Evolutionary conservation across 2,329 filamentous ascomycete genomes (phyloP), one percentile per base, ranked within the genome.

Genomic region (Amauroascus verrucosus): DNA sequence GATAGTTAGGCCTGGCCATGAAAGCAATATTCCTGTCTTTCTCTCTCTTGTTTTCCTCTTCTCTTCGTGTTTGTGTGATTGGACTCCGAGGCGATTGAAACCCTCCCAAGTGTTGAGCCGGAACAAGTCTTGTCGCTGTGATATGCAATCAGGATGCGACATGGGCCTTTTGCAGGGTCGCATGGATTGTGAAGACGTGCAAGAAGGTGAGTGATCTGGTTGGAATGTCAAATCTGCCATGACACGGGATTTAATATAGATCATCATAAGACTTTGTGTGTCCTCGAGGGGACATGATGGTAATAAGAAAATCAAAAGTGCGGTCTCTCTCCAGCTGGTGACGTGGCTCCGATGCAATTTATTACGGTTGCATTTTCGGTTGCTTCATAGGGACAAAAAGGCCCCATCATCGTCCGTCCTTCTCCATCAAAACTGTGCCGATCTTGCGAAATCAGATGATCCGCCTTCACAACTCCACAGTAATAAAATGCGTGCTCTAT

Each of bases 231-330:
- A 16, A 16, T 16, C n/a, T 20, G 43, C 26, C 43, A 33, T 26
- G 43, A 46, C 24, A 46, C 43, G 43, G 43, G 43, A 33, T 33
- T 9, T 41, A 32, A 28, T 46, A 46, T 33, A 26, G 43, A 46
- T 46, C 43, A 46, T 46, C 43, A 32, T 13, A 7, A 40, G n/a
- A 41, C 5, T 4, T 7, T 41, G 18, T 30, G 24, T 22, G 3
- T 44, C 14, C 20, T 26, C 40, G 4, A 20, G 40, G 22, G 33
- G 44, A 33, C 20, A 8, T 22, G 45, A 48, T 37, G 45, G 6
- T 43, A 26, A 43, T 43, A 26, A 41, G n/a, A 35, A 16, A 6
- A 33, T 22, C 37, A 28, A 28, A 47, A 33, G 28, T 33, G 44
- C 24, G 13, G 6, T 28, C 16, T n/a, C 9, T 37, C 14, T 22